Evolutionary conservation across 352 stramenopile genomes (phyloP).

Genomic region (Pythium dissotocum): DNA sequence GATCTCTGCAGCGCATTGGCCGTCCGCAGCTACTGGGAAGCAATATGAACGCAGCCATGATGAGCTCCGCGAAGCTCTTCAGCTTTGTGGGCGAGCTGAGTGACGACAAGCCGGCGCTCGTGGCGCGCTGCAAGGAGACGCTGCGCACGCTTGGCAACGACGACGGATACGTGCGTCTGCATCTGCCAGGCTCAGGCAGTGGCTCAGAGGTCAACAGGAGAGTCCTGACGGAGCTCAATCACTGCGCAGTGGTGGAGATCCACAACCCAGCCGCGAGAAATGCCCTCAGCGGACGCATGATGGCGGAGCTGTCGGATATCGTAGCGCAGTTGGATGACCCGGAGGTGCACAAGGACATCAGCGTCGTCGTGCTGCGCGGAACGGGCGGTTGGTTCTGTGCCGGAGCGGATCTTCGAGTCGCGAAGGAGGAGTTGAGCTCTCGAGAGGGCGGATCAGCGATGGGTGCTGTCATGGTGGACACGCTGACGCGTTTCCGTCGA

Average conservation of each 20-base stretch:
- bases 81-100: conserved; percentile 50
- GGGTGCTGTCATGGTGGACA: conserved; percentile 73
- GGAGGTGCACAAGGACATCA: conserved; percentile 55
- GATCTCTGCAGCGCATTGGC: neutral
- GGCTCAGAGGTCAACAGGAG: neutral
- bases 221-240: conserved; percentile 30
- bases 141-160: conserved; percentile 39
- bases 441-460: conserved; percentile 63
- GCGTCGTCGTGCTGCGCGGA: conserved; percentile 56
- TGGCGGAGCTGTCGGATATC: conserved; percentile 79
- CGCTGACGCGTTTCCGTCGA: conserved; percentile 64
- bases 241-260: conserved; percentile 68
- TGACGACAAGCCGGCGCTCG: conserved; percentile 38
- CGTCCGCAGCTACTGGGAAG: neutral
- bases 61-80: conserved; percentile 41
- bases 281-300: conserved; percentile 87
- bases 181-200: conserved; percentile 32
- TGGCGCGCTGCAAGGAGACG: conserved; percentile 46
- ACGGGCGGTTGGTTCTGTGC: conserved; percentile 80
- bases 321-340: conserved; percentile 61
- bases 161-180: conserved; percentile 40
- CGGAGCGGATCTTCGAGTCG: conserved; percentile 78
- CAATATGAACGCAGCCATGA: conserved; percentile 23
- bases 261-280: conserved; percentile 70
- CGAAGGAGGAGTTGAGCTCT: conserved; percentile 76